Evolutionary conservation across 169 alveolate species (phyloP).

Genomic region (Cryptosporidium ryanae): DNA sequence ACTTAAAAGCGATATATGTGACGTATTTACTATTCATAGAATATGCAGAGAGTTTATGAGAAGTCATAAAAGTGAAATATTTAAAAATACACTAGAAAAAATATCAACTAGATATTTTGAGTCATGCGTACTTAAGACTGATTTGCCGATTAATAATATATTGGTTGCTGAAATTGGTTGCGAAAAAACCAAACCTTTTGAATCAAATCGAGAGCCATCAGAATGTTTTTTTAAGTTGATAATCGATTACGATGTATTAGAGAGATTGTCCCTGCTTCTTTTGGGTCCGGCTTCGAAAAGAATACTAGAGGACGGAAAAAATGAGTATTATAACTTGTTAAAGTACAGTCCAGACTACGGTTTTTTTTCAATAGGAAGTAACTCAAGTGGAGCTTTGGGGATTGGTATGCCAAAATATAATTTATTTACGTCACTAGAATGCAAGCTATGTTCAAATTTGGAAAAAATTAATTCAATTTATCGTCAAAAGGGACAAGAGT

Average conservation of each 20-base stretch:
- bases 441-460: conserved; percentile 24
- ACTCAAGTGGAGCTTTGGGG: conserved; percentile 35
- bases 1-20: neutral
- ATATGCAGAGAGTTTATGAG: conserved; percentile 41
- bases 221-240: conserved; percentile 10
- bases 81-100: neutral
- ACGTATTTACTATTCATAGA: conserved; percentile 7
- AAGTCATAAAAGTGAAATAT: neutral
- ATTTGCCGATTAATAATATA: neutral
- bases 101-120: neutral
- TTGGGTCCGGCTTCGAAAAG: conserved; percentile 5
- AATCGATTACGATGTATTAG: conserved; percentile 21
- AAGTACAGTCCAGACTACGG: neutral
- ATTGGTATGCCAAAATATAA: conserved; percentile 38
- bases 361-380: conserved; percentile 35
- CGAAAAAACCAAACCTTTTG: neutral
- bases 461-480: conserved; percentile 1
- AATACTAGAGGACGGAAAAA: neutral
- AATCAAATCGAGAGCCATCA: no score
- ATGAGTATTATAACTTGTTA: conserved; percentile 9
- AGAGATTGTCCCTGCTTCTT: conserved; percentile 10
- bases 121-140: conserved; percentile 5
- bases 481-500: conserved; percentile 9
- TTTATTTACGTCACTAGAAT: conserved; percentile 36
- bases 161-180: neutral